Base-by-base conservation (phyloP, 1,139 yeast species). In the Taphrina populina region DNA sequence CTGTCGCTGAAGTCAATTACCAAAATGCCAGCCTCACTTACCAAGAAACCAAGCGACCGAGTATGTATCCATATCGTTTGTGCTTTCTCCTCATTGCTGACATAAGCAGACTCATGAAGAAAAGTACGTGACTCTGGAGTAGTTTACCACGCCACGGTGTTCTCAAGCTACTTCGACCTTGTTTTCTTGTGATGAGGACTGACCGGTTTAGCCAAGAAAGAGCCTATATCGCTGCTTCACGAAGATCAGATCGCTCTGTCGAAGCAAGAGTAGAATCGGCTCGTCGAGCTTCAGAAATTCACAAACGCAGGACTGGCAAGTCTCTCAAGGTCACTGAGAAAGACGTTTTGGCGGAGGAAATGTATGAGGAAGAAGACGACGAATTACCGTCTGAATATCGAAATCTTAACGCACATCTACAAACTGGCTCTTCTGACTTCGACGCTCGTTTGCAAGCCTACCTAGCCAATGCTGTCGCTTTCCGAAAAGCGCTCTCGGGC, bases 361-460 rank as follows among this genome's bases (percentile, higher is more conserved):
- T 53, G 52, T 53, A 53, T 26, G 57, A 53, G 17, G 57, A 53
- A 29, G 56, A 52, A 24, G 56, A 52, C 35, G 56, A 41, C 27
- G 56, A 52, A 11, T 21, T 52, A 24, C 56, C 56, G n/a, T 34
- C 56, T n/a, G 43, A 43, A 32, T 52, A 41, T 32, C 35, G 44
- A 20, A 43, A 43, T 24, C 36, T 52, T 24, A 52, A 41, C 15
- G 56, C 49, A n/a, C 56, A 52, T 36, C 29, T 52, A n/a, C 45
- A 41, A 19, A 52, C 56, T 10, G 56, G 39, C 24, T 41, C 49
- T 15, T 34, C 40, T 6, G 56, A 43, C 21, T 52, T 52, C 13
- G 56, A 52, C 19, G 49, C 49, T 29, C 24, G 56, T 2, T 35
- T 52, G 10, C 49, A 43, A 26, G 49, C 49, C 20, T 52, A 52